Percentiles rank a stretch among this genome's conserved stretches.
These are phyloP conservation scores for Penicillium pancosmium DNA, from an alignment of 495 filamentous ascomycete species.

Conservation along the genomic window DNA sequence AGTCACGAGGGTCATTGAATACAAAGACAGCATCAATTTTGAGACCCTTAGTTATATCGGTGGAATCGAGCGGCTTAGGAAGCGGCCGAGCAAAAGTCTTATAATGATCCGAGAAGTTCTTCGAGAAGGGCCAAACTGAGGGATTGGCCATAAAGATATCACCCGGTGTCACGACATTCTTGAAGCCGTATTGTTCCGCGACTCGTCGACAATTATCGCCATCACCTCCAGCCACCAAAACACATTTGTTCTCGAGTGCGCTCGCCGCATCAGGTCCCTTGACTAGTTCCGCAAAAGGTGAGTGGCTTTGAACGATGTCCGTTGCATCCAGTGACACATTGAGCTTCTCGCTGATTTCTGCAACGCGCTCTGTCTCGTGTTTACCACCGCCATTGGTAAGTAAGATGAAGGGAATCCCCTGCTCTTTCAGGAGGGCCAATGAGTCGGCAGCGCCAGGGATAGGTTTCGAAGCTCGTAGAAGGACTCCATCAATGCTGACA, in stretches of 20 bases:
- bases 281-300: constrained; percentile 68
- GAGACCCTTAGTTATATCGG: constrained; percentile 49
- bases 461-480: constrained; percentile 79
- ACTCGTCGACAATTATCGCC: constrained; percentile 74
- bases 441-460: constrained; percentile 80
- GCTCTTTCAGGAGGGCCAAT: constrained; percentile 68
- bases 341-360: constrained; percentile 66
- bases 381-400: constrained; percentile 89
- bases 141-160: constrained; percentile 79
- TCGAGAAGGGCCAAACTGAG: constrained; percentile 77
- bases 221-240: constrained; percentile 83
- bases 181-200: constrained; percentile 82
- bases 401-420: constrained; percentile 79
- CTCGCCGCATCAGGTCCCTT: constrained; percentile 38
- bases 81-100: constrained; percentile 64
- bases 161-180: constrained; percentile 78
- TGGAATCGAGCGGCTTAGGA: constrained; percentile 35
- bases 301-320: constrained; percentile 84
- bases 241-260: constrained; percentile 65
- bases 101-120: constrained; percentile 62
- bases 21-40: constrained; percentile 86
- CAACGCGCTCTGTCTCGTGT: constrained; percentile 69
- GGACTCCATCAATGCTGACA: constrained; percentile 88
- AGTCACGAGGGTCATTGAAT: constrained; percentile 91
- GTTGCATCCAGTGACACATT: constrained; percentile 59